Evolutionary conservation across 2,329 filamentous ascomycete genomes (phyloP).

Genomic region (Fusarium sambucinum): DNA sequence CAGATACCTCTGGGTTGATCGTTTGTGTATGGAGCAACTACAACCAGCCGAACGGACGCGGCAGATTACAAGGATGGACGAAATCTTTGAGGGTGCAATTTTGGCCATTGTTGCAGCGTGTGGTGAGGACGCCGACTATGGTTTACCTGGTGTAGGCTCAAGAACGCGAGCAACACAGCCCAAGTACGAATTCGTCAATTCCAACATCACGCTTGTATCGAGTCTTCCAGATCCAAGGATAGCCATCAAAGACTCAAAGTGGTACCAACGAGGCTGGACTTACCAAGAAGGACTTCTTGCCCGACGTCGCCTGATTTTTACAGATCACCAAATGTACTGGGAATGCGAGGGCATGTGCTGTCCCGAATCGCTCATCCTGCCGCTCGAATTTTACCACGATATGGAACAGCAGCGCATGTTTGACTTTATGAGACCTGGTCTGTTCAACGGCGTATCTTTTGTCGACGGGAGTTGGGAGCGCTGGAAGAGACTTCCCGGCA

Average conservation of each 20-base stretch:
- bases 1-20: constrained; percentile 56
- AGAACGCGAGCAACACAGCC: constrained; percentile 48
- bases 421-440: constrained; percentile 53
- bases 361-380: constrained; percentile 52
- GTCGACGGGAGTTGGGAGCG: constrained; percentile 54
- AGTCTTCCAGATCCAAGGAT: constrained; percentile 50
- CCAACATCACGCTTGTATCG: constrained; percentile 51
- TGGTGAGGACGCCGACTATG: constrained; percentile 51
- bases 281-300: constrained; percentile 56
- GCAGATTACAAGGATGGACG: constrained; percentile 55
- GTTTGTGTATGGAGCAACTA: constrained; percentile 51
- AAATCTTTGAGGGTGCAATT: constrained; percentile 52
- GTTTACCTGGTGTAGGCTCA: constrained; percentile 52
- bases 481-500: constrained; percentile 51
- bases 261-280: constrained; percentile 56
- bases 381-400: constrained; percentile 51
- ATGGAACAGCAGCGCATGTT: constrained; percentile 52
- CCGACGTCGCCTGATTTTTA: constrained; percentile 55
- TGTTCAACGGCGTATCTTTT: constrained; percentile 53
- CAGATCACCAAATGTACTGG: constrained; percentile 56
- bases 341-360: constrained; percentile 56
- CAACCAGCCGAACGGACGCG: constrained; percentile 43
- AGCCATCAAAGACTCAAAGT: constrained; percentile 49
- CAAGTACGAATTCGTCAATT: constrained; percentile 51
- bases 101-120: constrained; percentile 57